Percentiles rank a stretch among this genome's conserved stretches.
These are phyloP conservation scores for Sphagnum contortum DNA, from an alignment of 225 moss, liverwort and hornwort genomes.

Conservation along the genomic window DNA sequence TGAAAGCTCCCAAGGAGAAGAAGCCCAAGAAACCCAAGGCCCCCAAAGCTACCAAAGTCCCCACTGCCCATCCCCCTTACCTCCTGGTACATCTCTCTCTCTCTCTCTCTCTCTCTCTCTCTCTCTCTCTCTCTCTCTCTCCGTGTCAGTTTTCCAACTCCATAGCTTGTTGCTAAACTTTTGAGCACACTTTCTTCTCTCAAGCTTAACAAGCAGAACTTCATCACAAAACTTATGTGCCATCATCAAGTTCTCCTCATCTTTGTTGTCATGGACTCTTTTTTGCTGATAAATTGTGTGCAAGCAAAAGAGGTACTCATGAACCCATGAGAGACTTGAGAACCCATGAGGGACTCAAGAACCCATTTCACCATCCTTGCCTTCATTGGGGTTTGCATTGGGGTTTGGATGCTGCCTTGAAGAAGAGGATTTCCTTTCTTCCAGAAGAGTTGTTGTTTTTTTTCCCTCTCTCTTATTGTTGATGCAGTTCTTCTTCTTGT, in stretches of 20 bases:
- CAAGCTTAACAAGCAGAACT: neutral
- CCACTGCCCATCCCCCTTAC: slow-evolving; percentile 71
- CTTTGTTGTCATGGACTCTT: neutral
- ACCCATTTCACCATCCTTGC: too few species aligned
- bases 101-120: neutral
- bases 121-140: neutral
- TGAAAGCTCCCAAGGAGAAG: slow-evolving; percentile 50
- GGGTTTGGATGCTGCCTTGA: too few species aligned
- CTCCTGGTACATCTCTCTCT: slow-evolving; percentile 29
- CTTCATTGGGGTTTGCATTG: too few species aligned
- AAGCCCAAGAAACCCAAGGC: slow-evolving; percentile 30
- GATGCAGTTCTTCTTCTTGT: too few species aligned
- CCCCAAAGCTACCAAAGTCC: slow-evolving; percentile 24
- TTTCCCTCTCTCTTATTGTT: too few species aligned
- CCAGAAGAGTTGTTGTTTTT: too few species aligned
- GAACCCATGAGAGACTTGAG: too few species aligned
- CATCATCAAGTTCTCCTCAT: neutral
- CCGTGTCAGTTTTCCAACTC: neutral
- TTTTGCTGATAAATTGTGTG: too few species aligned
- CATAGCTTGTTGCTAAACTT: neutral
- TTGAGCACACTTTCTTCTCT: neutral
- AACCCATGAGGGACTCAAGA: too few species aligned
- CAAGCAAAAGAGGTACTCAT: too few species aligned
- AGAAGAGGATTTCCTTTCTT: too few species aligned
- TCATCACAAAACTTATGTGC: too few species aligned